These are phyloP conservation scores for Sanghuangporus weigelae DNA, from an alignment of 1,284 basidiomycete genomes.

Conservation along the genomic window DNA sequence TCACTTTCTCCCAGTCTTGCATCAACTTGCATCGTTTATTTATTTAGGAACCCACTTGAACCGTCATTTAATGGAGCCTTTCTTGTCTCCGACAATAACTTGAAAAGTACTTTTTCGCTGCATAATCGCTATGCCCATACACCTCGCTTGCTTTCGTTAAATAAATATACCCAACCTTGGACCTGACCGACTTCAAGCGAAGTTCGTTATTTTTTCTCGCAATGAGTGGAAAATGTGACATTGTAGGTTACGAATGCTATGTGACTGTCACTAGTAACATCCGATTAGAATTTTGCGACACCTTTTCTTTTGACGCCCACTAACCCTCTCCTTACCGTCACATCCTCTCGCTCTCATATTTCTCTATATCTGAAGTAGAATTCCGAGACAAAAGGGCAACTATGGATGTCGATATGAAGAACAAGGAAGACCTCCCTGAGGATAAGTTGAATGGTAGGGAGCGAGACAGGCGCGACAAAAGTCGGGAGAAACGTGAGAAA, in stretches of 20 bases:
- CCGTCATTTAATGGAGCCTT: not conserved
- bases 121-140: not conserved
- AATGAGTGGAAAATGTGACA: not conserved
- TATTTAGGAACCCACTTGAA: not conserved
- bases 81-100: not conserved
- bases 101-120: not conserved
- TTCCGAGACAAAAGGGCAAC: not conserved
- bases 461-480: conserved; percentile 35
- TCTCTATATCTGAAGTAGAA: not conserved
- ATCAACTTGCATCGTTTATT: not conserved
- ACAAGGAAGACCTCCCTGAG: conserved; percentile 59
- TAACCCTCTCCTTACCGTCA: not conserved
- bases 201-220: not conserved
- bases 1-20: too few relatives aligned
- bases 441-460: conserved; percentile 28
- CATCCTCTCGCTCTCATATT: too few relatives aligned
- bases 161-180: not conserved
- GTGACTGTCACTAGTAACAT: not conserved
- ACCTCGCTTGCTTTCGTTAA: not conserved
- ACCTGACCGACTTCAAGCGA: not conserved
- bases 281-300: not conserved
- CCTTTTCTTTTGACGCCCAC: not conserved
- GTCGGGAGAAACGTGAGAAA: conserved; percentile 36
- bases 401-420: conserved; percentile 79
- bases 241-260: not conserved